Evolutionary conservation across 257 asterid species (phyloP).

Genomic region (Perilla frutescens): DNA sequence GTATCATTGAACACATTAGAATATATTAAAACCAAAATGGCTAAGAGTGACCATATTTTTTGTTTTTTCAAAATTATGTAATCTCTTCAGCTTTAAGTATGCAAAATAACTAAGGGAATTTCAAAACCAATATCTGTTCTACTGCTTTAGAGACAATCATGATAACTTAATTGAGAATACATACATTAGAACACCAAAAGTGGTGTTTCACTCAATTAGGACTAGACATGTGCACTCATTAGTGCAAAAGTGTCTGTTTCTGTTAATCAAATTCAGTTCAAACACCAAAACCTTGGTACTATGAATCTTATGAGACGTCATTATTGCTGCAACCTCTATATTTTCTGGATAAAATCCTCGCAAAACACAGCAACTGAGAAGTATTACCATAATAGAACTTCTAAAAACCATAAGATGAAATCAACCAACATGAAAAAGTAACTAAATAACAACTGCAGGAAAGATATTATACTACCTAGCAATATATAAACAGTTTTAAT

Average conservation of each 20-base stretch:
- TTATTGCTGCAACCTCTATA: neutral
- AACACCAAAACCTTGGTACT: neutral
- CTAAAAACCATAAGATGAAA: constrained; percentile 1
- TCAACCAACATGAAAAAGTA: constrained; percentile 12
- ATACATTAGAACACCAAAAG: neutral
- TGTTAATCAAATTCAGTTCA: neutral
- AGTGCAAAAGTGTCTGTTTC: constrained; percentile 5
- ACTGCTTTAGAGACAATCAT: neutral
- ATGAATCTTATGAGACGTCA: neutral
- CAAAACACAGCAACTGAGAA: neutral
- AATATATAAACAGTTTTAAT: neutral
- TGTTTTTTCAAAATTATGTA: no score
- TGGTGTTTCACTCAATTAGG: neutral
- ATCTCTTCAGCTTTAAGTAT: no score
- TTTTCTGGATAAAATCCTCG: neutral
- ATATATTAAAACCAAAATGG: no score
- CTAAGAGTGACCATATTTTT: no score
- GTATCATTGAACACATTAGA: no score
- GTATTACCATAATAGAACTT: neutral
- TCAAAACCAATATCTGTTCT: neutral
- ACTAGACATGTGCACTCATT: neutral
- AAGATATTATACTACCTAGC: neutral
- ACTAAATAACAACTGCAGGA: neutral
- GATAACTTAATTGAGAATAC: neutral
- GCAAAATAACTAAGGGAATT: neutral